These are phyloP conservation scores for Halophytophthora batemanensis DNA, from an alignment of 352 stramenopile species.

Conservation along the genomic window DNA sequence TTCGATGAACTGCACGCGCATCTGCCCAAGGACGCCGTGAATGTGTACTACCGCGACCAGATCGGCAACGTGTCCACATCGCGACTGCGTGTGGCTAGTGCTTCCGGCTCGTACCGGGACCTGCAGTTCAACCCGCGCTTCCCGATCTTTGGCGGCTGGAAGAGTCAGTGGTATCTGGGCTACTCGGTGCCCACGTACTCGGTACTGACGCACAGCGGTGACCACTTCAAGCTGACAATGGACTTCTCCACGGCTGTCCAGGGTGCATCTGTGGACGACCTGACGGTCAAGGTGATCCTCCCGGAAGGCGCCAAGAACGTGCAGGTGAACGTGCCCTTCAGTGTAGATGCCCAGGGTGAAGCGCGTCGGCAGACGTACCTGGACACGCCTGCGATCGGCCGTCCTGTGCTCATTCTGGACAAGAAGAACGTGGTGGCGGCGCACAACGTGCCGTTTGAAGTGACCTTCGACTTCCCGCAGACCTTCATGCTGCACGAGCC, in stretches of 20 bases:
- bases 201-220: constrained; percentile 58
- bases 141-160: constrained; percentile 88
- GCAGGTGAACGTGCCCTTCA: constrained; percentile 73
- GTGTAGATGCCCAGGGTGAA: constrained; percentile 47
- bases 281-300: constrained; percentile 87
- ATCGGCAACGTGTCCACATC: constrained; percentile 90
- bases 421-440: constrained; percentile 84
- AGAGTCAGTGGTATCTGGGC: constrained; percentile 87
- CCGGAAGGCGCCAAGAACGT: constrained; percentile 81
- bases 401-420: constrained; percentile 75
- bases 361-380: constrained; percentile 82
- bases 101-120: constrained; percentile 48
- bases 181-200: constrained; percentile 85
- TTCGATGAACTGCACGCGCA: constrained; percentile 72
- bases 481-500: constrained; percentile 86
- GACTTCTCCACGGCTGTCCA: constrained; percentile 86
- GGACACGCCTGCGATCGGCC: constrained; percentile 75
- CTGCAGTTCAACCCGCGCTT: constrained; percentile 84
- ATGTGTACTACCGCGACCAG: constrained; percentile 90
- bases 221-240: constrained; percentile 80
- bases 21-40: constrained; percentile 73
- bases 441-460: constrained; percentile 83
- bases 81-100: constrained; percentile 37
- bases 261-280: constrained; percentile 74
- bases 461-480: constrained; percentile 84